Base-by-base conservation (phyloP, 1,139 yeast species). In the Yamadazyma spencermartinsiae region DNA sequence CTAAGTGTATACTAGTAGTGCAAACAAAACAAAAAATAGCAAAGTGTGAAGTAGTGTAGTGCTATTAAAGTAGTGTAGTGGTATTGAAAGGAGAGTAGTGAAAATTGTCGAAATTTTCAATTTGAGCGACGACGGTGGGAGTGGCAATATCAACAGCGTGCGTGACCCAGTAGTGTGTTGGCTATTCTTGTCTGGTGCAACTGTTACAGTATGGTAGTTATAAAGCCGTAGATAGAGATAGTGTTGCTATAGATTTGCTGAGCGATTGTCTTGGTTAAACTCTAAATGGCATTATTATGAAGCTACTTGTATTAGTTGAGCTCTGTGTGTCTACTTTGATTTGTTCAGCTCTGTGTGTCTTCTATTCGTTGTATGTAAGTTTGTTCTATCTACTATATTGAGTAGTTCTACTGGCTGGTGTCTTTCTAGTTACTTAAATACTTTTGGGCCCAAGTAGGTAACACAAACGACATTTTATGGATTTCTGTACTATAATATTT, bases 381-480 rank as follows among this genome's bases (percentile, higher is more conserved):
- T n/a, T n/a, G n/a, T n/a, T n/a, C n/a, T n/a, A n/a, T n/a, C n/a
- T n/a, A n/a, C n/a, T n/a, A n/a, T n/a, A n/a, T n/a, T n/a, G n/a
- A n/a, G n/a, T n/a, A n/a, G n/a, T n/a, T n/a, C n/a, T n/a, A n/a
- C n/a, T n/a, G n/a, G n/a, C n/a, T n/a, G n/a, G n/a, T n/a, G n/a
- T n/a, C n/a, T 10, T 14, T 25, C 36, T 30, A 31, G 7, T 20
- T 10, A 14, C 42, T 42, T 35, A 42, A 49, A 33, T 42, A 45
- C 59, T 39, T 60, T 54, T 73, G 67, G 2, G 96, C 96, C 92
- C 94, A 88, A 21, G 82, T 83, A 18, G 98, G 98, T 45, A 92
- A 70, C 33, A 89, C 80, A 60, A 89, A 92, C 33, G 95, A 76
- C 6, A 95, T 82, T 43, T 64, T 59, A 64, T 92, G 98, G 34